Evolutionary conservation across 2,329 filamentous ascomycete genomes (phyloP).

Genomic region (Rhynchosporium agropyri): DNA sequence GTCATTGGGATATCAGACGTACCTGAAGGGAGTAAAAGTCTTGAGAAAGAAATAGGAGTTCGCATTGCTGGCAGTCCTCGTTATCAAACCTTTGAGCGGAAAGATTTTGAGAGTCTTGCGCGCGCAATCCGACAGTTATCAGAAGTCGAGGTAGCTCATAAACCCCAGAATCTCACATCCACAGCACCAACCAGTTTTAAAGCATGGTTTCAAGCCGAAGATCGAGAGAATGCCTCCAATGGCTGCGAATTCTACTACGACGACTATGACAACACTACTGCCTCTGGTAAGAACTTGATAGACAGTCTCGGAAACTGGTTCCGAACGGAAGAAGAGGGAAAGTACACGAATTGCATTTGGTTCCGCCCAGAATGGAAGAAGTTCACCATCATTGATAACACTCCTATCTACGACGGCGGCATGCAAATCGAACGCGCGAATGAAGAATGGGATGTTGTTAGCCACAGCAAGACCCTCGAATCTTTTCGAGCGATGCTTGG

Average conservation of each 20-base stretch:
- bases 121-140: not conserved
- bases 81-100: not conserved
- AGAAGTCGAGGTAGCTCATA: not conserved
- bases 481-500: not conserved
- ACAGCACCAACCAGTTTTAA: conserved; percentile 5
- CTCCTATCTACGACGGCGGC: not conserved
- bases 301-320: not conserved
- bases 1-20: not conserved
- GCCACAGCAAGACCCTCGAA: not conserved
- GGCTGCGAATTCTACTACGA: conserved; percentile 2
- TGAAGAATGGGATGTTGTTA: not conserved
- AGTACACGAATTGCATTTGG: conserved; percentile 25
- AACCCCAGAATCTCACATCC: not conserved
- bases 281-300: not conserved
- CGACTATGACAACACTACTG: not conserved
- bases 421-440: not conserved
- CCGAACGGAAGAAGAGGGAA: not conserved
- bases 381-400: conserved; percentile 18
- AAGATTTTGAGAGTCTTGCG: not conserved
- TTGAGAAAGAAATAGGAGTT: conserved; percentile 7
- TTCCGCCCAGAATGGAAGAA: conserved; percentile 29
- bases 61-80: conserved; percentile 8
- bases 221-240: conserved; percentile 5
- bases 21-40: not conserved
- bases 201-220: conserved; percentile 17